Percentiles rank a stretch among this genome's conserved stretches.
phyloP scores from a whole-genome alignment of 305 asterid genomes.

The Fraxinus xanthoxyloides region DNA sequence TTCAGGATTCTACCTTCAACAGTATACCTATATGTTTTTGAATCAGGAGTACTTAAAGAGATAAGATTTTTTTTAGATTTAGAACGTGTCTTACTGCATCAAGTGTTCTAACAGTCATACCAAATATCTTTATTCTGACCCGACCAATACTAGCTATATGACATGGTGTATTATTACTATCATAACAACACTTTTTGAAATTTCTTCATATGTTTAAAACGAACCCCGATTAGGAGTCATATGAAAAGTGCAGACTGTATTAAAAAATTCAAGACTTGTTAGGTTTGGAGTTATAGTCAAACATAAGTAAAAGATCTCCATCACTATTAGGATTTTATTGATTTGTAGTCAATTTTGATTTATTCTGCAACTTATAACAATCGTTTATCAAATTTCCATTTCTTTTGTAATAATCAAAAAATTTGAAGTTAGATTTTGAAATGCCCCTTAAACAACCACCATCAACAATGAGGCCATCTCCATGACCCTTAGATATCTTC shows the following conservation, averaged over 20 bases:
- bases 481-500: background rate
- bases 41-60: background rate
- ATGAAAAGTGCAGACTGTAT: background rate
- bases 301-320: background rate
- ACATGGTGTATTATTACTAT: background rate
- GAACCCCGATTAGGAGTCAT: background rate
- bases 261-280: background rate
- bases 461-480: background rate
- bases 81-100: background rate
- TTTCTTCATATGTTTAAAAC: background rate
- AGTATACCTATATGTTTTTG: background rate
- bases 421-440: background rate
- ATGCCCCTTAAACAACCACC: background rate
- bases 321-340: no score
- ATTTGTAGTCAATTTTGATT: no score
- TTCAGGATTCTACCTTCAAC: background rate
- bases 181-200: background rate
- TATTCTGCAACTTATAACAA: no score
- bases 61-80: background rate
- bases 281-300: background rate
- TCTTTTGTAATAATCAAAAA: no score
- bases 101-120: background rate
- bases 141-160: no score
- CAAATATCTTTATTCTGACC: background rate
- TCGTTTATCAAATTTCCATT: background rate